Evolutionary conservation across 441 rosid species (phyloP), one percentile per base, ranked within the genome.

Genomic region (Gossypium schwendimanii): DNA sequence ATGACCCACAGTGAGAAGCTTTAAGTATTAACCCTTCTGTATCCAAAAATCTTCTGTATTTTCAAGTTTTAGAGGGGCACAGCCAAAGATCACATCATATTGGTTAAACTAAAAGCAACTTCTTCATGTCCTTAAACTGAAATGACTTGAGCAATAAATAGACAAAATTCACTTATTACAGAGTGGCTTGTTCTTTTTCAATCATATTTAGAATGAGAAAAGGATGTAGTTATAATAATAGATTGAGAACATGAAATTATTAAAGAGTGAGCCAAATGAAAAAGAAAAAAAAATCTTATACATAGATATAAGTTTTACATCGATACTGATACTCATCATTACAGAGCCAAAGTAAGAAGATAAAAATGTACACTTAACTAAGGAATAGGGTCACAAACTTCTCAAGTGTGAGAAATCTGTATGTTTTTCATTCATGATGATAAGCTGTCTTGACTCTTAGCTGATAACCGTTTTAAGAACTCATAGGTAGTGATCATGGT

Each of bases 401-500:
- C 75, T 47, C 7, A 11, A 71, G 39, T 23, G 28, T 18, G 67
- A 20, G 39, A 72, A 41, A 26, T 53, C 23, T 47, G 24, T 53
- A 36, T 72, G 31, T 52, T 49, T 21, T 45, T 15, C 17, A 21
- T 73, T 69, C 64, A 77, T 54, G 74, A 60, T 50, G 73, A 28
- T 77, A 59, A 66, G 73, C 75, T 71, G 17, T 55, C 74, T 57
- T 81, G 86, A 41, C 70, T 83, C 84, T 87, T 87, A 59, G 87
- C 64, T 5, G 91, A 84, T 2, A 87, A 70, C 49, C 85, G 85
- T 67, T 89, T 89, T 75, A 89, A 80, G 77, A 81, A 81, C 65
- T 89, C 93, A 4, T 89, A 89, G 52, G 93, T 87, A 15, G 91
- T 87, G 70, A 89, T 85, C 91, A 89, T 87, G 6, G 86, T 84